These are phyloP conservation scores for Colletotrichum musae DNA, from an alignment of 2,329 filamentous ascomycete genomes.

Conservation along the genomic window DNA sequence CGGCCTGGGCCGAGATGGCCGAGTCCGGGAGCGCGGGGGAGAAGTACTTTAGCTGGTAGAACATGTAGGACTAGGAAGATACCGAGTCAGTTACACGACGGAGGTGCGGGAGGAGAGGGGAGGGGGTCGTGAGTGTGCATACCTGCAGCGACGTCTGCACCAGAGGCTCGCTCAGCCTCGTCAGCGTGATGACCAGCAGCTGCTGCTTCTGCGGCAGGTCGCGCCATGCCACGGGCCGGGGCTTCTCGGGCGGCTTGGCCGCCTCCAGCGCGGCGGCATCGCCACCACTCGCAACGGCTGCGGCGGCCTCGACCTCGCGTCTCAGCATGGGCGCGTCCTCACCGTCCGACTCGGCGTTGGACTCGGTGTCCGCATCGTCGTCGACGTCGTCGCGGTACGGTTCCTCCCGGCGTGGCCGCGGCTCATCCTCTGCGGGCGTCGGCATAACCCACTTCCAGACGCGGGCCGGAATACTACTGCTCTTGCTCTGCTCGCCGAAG, in stretches of 20 bases:
- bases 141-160: constrained; percentile 80
- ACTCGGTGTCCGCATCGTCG: constrained; percentile 31
- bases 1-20: constrained; percentile 82
- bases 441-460: background rate
- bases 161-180: constrained; percentile 85
- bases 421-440: constrained; percentile 11
- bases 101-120: background rate
- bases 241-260: constrained; percentile 38
- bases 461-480: too few relatives aligned
- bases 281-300: background rate
- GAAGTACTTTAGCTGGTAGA: constrained; percentile 90
- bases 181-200: constrained; percentile 82
- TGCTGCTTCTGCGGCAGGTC: constrained; percentile 84
- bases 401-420: constrained; percentile 5
- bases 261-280: background rate
- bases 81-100: background rate
- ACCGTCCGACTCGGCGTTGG: background rate
- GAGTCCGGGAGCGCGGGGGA: constrained; percentile 67
- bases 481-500: too few relatives aligned
- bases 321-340: constrained; percentile 25
- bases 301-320: constrained; percentile 22
- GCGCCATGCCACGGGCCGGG: constrained; percentile 74
- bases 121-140: constrained; percentile 40
- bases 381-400: constrained; percentile 6
- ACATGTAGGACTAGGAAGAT: constrained; percentile 75